Evolutionary conservation across 2,329 filamentous ascomycete species (phyloP).

Genomic region (Chaetoscypha palmicola): DNA sequence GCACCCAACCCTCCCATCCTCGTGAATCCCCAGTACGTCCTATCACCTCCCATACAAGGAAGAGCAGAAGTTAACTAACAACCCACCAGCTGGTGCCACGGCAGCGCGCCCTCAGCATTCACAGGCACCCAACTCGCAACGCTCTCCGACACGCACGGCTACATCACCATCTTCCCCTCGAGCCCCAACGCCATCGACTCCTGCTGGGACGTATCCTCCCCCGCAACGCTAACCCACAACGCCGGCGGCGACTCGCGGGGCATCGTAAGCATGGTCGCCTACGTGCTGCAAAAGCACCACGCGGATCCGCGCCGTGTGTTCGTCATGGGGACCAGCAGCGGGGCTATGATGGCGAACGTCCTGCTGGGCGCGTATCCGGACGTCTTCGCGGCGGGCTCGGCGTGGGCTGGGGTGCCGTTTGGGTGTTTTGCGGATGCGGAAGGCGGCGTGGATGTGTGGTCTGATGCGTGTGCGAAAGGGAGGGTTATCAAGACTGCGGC

Average conservation of each 20-base stretch:
- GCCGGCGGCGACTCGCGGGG: conserved; percentile 48
- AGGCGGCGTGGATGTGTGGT: conserved; percentile 35
- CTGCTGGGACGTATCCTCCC: conserved; percentile 52
- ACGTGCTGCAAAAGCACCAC: conserved; percentile 42
- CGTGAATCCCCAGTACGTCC: conserved; percentile 16
- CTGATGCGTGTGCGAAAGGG: conserved; percentile 41
- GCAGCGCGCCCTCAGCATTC: conserved; percentile 32
- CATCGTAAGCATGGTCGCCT: conserved; percentile 51
- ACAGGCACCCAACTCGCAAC: conserved; percentile 38
- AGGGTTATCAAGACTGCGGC: conserved; percentile 31
- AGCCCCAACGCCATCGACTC: conserved; percentile 39
- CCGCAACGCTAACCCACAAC: conserved; percentile 41
- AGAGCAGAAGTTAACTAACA: neutral
- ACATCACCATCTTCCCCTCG: conserved; percentile 51
- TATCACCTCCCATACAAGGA: neutral
- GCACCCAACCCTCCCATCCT: conserved; percentile 16
- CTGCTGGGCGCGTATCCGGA: conserved; percentile 37
- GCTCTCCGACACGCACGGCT: conserved; percentile 45
- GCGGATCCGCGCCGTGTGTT: conserved; percentile 45
- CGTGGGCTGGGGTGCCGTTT: conserved; percentile 37
- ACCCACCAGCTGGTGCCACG: conserved; percentile 22
- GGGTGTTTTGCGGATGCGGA: conserved; percentile 38
- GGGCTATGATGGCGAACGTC: conserved; percentile 44
- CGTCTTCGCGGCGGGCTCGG: conserved; percentile 37
- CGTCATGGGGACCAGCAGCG: conserved; percentile 42